phyloP scores from a whole-genome alignment of 305 asterid genomes.

The Solanum chacoense region DNA sequence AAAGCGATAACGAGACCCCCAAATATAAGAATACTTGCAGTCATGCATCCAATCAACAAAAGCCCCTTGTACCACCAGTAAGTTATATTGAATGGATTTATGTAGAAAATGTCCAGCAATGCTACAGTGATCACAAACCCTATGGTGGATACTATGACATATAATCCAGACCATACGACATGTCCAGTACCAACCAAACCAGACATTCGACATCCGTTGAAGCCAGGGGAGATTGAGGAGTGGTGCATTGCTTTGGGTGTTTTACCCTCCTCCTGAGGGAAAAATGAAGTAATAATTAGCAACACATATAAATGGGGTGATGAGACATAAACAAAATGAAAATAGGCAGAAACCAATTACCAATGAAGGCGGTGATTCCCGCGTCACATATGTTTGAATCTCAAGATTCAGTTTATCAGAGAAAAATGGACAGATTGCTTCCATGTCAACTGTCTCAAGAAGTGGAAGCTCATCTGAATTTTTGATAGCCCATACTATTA shows the following conservation, averaged over 20 bases:
- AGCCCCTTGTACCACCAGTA: slow-evolving; percentile 72
- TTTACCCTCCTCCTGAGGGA: slow-evolving; percentile 68
- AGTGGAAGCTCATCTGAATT: slow-evolving; percentile 68
- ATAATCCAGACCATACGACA: slow-evolving; percentile 67
- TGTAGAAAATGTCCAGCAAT: slow-evolving; percentile 35
- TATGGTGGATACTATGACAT: slow-evolving; percentile 37
- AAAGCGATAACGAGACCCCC: slow-evolving; percentile 53
- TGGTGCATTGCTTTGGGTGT: slow-evolving; percentile 19
- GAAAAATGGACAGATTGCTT: slow-evolving; percentile 43
- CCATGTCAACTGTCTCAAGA: slow-evolving; percentile 49
- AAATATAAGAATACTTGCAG: slow-evolving; percentile 36
- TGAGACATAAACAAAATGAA: neutral
- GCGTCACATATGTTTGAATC: slow-evolving; percentile 63
- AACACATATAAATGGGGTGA: neutral
- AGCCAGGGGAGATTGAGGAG: slow-evolving; percentile 18
- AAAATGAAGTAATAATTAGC: neutral
- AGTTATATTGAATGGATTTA: slow-evolving; percentile 39
- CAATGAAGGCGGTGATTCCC: slow-evolving; percentile 65
- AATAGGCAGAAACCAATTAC: slow-evolving; percentile 14
- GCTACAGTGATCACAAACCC: slow-evolving; percentile 48
- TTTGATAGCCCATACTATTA: slow-evolving; percentile 72
- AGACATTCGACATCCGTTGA: slow-evolving; percentile 44
- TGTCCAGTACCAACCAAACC: slow-evolving; percentile 76
- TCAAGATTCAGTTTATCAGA: slow-evolving; percentile 49
- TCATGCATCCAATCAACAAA: slow-evolving; percentile 51